Evolutionary conservation across 495 filamentous ascomycete genomes (phyloP).

Genomic region (Aspergillus avenaceus): DNA sequence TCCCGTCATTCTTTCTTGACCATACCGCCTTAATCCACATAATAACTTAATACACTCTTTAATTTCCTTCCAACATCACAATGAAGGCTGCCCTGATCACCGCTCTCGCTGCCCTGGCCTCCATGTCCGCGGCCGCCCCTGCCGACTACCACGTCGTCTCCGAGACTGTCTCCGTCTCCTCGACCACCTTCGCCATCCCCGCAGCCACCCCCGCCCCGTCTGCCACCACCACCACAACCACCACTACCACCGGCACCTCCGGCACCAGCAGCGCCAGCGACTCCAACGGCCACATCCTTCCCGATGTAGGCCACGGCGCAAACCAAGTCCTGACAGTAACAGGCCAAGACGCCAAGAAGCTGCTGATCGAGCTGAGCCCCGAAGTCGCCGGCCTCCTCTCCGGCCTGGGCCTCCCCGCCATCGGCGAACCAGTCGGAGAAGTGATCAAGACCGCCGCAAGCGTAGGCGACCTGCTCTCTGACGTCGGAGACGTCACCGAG

Average conservation of each 20-base stretch:
- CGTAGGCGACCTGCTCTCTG: slow-evolving; percentile 12
- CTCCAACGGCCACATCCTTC: slow-evolving; percentile 25
- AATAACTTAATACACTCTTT: slow-evolving; percentile 4
- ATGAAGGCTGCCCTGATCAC: slow-evolving; percentile 37
- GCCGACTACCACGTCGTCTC: slow-evolving; percentile 21
- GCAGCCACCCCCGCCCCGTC: slow-evolving; percentile 8
- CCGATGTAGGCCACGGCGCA: slow-evolving; percentile 27
- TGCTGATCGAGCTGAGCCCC: slow-evolving; percentile 34
- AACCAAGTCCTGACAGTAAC: slow-evolving; percentile 26
- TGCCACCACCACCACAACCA: slow-evolving; percentile 6
- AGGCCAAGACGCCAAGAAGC: slow-evolving; percentile 22
- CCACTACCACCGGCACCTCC: slow-evolving; percentile 12
- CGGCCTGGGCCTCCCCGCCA: slow-evolving; percentile 31
- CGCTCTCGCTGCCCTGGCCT: slow-evolving; percentile 30
- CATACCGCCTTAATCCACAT: slow-evolving; percentile 1
- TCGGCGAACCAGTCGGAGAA: slow-evolving; percentile 24
- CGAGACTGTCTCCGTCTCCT: slow-evolving; percentile 11
- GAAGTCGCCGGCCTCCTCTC: slow-evolving; percentile 27
- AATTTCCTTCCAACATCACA: slow-evolving; percentile 20
- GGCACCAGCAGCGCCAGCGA: slow-evolving; percentile 11
- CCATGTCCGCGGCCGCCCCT: slow-evolving; percentile 31
- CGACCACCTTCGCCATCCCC: slow-evolving; percentile 6
- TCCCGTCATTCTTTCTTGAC: slow-evolving; percentile 28
- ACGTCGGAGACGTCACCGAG: slow-evolving; percentile 5
- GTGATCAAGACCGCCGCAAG: slow-evolving; percentile 18